A percentile compares a stretch with the other conserved stretches of the same genome.
phyloP scores from a whole-genome alignment of 75 land plant genomes.

The Pinus albicaulis region DNA sequence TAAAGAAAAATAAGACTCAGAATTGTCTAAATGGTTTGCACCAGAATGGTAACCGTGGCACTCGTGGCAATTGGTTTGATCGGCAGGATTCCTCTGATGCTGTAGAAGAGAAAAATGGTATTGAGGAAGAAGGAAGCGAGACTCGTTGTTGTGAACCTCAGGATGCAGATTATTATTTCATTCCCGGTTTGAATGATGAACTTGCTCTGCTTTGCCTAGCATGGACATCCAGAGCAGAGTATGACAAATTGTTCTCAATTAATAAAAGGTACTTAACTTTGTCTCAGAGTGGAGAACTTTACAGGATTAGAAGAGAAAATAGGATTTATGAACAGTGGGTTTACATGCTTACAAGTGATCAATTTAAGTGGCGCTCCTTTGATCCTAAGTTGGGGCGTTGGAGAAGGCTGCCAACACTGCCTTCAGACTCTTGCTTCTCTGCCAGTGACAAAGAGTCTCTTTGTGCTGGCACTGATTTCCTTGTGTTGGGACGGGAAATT shows the following conservation, averaged over 20 bases:
- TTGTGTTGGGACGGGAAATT: constrained; percentile 56
- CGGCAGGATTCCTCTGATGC: background rate
- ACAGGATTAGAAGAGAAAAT: constrained; percentile 30
- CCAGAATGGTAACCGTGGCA: background rate
- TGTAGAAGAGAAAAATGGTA: background rate
- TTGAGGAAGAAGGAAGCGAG: background rate
- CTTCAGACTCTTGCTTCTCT: constrained; percentile 48
- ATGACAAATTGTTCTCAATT: constrained; percentile 23
- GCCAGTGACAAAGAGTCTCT: constrained; percentile 62
- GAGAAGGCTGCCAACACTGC: constrained; percentile 44
- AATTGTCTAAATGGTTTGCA: background rate
- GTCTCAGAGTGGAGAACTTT: constrained; percentile 37
- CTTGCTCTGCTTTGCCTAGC: constrained; percentile 35
- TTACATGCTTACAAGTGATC: constrained; percentile 47
- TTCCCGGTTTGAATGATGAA: constrained; percentile 33
- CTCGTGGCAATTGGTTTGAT: background rate
- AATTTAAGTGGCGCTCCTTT: constrained; percentile 45
- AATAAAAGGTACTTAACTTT: constrained; percentile 27
- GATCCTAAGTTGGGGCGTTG: constrained; percentile 34
- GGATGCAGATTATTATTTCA: constrained; percentile 46
- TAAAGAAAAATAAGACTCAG: background rate
- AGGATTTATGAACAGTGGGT: constrained; percentile 58
- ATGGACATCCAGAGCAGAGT: constrained; percentile 32
- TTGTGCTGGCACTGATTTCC: constrained; percentile 64
- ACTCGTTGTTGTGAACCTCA: constrained; percentile 26